phyloP scores from a whole-genome alignment of 169 alveolate genomes.

The Plasmodium gonderi region DNA sequence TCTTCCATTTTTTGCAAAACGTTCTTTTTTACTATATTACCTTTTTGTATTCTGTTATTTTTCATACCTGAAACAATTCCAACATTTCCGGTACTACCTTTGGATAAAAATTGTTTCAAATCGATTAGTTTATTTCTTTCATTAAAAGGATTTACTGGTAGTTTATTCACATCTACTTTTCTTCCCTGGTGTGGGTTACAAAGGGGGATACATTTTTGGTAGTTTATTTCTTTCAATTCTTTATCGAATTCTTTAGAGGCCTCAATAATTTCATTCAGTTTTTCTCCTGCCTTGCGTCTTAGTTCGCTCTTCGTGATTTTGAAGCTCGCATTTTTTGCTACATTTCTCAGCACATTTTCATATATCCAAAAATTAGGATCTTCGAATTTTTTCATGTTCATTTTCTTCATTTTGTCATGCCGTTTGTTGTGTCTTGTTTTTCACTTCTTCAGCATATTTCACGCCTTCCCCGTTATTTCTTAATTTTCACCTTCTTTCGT shows the following conservation, averaged over 20 bases:
- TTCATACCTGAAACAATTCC: background rate
- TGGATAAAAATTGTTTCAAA: background rate
- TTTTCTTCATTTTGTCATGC: slow-evolving; percentile 12
- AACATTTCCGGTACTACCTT: background rate
- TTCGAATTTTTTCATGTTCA: slow-evolving; percentile 29
- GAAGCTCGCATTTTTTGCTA: background rate
- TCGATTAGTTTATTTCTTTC: background rate
- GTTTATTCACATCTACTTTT: slow-evolving; percentile 18
- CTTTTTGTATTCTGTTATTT: background rate
- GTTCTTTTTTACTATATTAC: background rate
- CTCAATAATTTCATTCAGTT: slow-evolving; percentile 36
- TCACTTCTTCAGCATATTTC: too few relatives aligned
- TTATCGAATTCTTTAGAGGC: slow-evolving; percentile 53
- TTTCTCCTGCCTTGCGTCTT: slow-evolving; percentile 14
- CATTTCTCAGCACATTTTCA: slow-evolving; percentile 24
- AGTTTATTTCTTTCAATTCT: slow-evolving; percentile 37
- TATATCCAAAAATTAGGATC: slow-evolving; percentile 73
- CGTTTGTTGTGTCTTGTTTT: too few relatives aligned
- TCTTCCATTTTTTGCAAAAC: background rate
- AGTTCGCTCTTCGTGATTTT: background rate
- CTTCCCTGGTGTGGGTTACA: background rate
- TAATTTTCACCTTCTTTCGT: too few relatives aligned
- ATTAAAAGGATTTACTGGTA: slow-evolving; percentile 12
- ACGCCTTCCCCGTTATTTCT: too few relatives aligned
- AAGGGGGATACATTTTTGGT: background rate